Base-by-base conservation (phyloP, 805 yeast genomes). In the Blastobotrys parvus region DNA sequence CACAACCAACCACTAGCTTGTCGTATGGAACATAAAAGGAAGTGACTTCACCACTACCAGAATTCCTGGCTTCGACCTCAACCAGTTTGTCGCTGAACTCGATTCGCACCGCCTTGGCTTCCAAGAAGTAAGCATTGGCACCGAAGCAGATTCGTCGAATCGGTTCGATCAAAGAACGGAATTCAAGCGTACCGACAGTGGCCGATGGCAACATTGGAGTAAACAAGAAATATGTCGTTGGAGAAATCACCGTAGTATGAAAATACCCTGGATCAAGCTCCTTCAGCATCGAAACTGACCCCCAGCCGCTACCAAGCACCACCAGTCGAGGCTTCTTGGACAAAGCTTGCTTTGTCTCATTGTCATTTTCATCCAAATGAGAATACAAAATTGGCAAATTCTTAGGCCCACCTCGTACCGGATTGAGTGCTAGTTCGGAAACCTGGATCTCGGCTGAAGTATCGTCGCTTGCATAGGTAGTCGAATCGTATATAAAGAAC, bases 281-380 rank as follows among this genome's bases (percentile, higher is more conserved):
- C 54, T 74, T 76, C 50, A 80, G 64, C 7, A 78, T 53, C 11
- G 79, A 77, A 22, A 76, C 82, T 6, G 82, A 71, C 2, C 82
- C 86, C 86, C 86, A 80, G 37, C 86, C 86, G 31, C 80, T 71
- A 15, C 86, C 86, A 29, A 80, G 63, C 27, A 80, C 67, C 3
- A 80, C 83, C 41, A 80, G 61, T 46, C 71, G 70, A 29, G 81
- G 82, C 56, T 70, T 76, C 47, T 63, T 8, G n/a, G 44, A 23
- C 16, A 34, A 15, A 13, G 18, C 45, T 4, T 32, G 20, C 33
- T 45, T 48, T 2, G 60, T 69, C 17, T 64, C 68, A 21, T 64
- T 59, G 54, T 80, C 86, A 46, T 67, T 71, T 32, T 75, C 74
- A 53, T 80, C 87, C 43, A 80, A 60, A 46, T 71, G 73, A 29